A percentile compares a stretch with the other conserved stretches of the same genome.
Conservation (phyloP, 1,139 yeast species). For the Zygosaccharomyces sapae region DNA sequence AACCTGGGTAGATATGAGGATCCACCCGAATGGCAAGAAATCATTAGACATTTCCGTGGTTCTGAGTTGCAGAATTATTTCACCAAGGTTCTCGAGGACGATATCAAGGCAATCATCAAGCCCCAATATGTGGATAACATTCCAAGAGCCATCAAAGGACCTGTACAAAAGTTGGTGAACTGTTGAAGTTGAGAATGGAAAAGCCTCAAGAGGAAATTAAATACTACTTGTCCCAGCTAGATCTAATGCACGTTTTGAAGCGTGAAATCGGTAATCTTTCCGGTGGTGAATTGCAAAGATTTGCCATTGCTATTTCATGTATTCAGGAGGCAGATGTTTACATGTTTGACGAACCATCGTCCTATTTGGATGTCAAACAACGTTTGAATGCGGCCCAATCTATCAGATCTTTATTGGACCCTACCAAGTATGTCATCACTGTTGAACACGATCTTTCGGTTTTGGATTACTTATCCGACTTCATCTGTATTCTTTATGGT, state of each 20-base stretch:
- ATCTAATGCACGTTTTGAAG: conserved; percentile 64
- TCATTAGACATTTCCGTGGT: conserved; percentile 87
- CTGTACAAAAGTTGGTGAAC: conserved; percentile 80
- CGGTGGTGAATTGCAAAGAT: conserved; percentile 98
- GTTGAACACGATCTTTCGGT: conserved; percentile 99
- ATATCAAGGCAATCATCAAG: conserved; percentile 90
- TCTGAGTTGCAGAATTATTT: conserved; percentile 94
- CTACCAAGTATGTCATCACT: conserved; percentile 81
- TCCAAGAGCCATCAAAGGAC: conserved; percentile 92
- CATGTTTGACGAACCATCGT: conserved; percentile 99
- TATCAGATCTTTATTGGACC: conserved; percentile 75
- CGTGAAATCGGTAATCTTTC: conserved; percentile 87
- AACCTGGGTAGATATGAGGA: conserved; percentile 88
- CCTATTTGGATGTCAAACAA: conserved; percentile 96
- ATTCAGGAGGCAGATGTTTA: conserved; percentile 92
- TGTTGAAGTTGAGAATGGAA: conserved; percentile 70
- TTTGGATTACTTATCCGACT: conserved; percentile 92
- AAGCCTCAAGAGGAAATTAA: conserved; percentile 57
- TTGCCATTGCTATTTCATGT: conserved; percentile 96
- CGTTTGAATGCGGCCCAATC: conserved; percentile 96
- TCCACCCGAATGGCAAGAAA: conserved; percentile 97
- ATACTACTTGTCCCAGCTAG: conserved; percentile 62
- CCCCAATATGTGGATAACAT: conserved; percentile 98
- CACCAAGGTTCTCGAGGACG: conserved; percentile 88
- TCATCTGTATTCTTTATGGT: conserved; percentile 93